Conservation (phyloP, 495 filamentous ascomycete species). For the Hypoxylon lenormandii region DNA sequence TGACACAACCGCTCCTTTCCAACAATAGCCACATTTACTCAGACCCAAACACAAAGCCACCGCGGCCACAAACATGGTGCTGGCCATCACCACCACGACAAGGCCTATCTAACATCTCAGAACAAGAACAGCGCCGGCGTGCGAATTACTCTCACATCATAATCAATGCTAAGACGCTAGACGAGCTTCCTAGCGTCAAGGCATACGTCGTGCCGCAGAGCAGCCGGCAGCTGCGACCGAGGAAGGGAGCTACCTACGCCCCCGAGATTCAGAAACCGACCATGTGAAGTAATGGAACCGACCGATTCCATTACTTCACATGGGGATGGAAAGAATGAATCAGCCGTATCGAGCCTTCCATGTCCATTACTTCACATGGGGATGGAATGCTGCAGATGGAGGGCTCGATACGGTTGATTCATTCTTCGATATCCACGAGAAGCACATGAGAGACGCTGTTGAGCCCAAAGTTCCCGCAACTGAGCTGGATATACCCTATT, state of each 20-base stretch:
- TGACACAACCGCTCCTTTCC: conserved; percentile 34
- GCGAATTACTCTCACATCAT: too few species aligned
- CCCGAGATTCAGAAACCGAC: conserved; percentile 77
- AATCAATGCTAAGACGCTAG: too few species aligned
- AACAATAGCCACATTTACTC: conserved; percentile 44
- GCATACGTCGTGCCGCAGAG: too few species aligned
- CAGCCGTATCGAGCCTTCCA: too few species aligned
- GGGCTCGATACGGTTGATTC: conserved; percentile 76
- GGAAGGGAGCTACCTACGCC: too few species aligned
- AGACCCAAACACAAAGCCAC: conserved; percentile 62
- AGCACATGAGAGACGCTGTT: conserved; percentile 80
- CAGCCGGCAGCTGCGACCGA: too few species aligned
- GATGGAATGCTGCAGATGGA: conserved; percentile 75
- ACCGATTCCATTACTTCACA: conserved; percentile 85
- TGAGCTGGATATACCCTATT: too few species aligned
- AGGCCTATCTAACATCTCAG: conserved; percentile 84
- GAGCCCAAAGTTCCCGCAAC: too few species aligned
- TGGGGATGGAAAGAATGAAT: too few species aligned
- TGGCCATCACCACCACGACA: conserved; percentile 85
- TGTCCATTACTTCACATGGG: conserved; percentile 89
- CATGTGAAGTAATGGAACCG: conserved; percentile 91
- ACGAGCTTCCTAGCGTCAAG: too few species aligned
- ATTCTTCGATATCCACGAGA: conserved; percentile 80
- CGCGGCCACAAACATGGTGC: conserved; percentile 64
- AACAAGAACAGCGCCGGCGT: conserved; percentile 95